These are phyloP conservation scores for Quillaja saponaria DNA, from an alignment of 306 rosid genomes.

Conservation along the genomic window DNA sequence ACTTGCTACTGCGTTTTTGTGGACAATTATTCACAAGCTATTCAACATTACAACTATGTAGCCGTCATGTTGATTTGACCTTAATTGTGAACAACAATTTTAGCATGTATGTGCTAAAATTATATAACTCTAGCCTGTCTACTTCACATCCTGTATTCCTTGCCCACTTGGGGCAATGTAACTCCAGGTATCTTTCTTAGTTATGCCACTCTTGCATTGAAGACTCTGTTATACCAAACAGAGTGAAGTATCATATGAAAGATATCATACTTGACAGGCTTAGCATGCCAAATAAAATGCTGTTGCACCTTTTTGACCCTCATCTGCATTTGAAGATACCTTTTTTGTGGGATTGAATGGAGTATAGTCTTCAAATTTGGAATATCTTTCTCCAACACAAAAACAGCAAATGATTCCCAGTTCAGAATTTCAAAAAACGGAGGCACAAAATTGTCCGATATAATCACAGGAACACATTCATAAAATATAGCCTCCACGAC, in stretches of 20 bases:
- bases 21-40: not conserved
- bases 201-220: constrained; percentile 43
- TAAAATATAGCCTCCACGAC: constrained; percentile 65
- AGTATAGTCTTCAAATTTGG: constrained; percentile 63
- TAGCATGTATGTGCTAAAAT: too few relatives aligned
- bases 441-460: constrained; percentile 53
- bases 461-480: constrained; percentile 58
- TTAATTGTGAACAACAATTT: not conserved
- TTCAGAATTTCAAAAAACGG: constrained; percentile 58
- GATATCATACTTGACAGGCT: constrained; percentile 62
- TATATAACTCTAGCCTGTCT: not conserved
- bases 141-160: not conserved
- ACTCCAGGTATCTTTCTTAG: not conserved
- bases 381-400: constrained; percentile 61
- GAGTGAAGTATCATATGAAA: constrained; percentile 83
- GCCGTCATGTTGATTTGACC: constrained; percentile 3
- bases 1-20: not conserved
- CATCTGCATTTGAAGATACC: constrained; percentile 53
- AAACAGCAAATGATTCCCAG: constrained; percentile 54
- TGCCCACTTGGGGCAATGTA: not conserved
- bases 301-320: constrained; percentile 60
- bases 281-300: constrained; percentile 71
- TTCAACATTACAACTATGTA: not conserved
- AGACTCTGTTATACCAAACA: constrained; percentile 69
- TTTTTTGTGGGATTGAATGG: constrained; percentile 66